Conservation (phyloP, 139 green algal genomes). For the Parachlorella kessleri region DNA sequence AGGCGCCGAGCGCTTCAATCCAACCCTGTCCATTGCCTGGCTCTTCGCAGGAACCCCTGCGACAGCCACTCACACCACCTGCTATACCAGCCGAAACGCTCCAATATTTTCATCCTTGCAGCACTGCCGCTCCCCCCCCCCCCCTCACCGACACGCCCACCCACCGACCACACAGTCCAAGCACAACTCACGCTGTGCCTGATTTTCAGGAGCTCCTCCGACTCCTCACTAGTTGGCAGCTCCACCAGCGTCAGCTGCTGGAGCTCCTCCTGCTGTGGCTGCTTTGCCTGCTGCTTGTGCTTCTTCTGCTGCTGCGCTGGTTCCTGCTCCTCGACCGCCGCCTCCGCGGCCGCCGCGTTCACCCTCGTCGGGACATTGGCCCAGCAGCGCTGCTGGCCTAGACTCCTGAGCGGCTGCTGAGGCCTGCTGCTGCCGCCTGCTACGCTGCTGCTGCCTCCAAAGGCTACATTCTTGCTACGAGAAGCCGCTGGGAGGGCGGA, state of each 20-base stretch:
- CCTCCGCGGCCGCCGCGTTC: too few relatives aligned
- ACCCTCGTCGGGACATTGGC: too few relatives aligned
- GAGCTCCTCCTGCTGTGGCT: background rate
- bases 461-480: background rate
- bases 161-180: too few relatives aligned
- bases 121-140: too few relatives aligned
- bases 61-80: too few relatives aligned
- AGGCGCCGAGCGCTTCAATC: too few relatives aligned
- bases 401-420: background rate
- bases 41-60: too few relatives aligned
- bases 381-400: background rate
- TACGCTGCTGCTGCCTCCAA: background rate
- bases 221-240: conserved; percentile 79
- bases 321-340: too few relatives aligned
- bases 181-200: conserved; percentile 77
- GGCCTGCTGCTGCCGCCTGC: background rate
- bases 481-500: background rate
- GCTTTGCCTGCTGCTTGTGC: background rate
- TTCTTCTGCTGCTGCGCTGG: background rate
- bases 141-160: too few relatives aligned
- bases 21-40: too few relatives aligned
- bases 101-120: too few relatives aligned
- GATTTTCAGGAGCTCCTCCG: conserved; percentile 79
- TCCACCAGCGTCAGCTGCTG: conserved; percentile 24
- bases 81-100: too few relatives aligned